These are phyloP conservation scores for Cladosporium phlei DNA, from an alignment of 2,329 filamentous ascomycete genomes.

Conservation along the genomic window DNA sequence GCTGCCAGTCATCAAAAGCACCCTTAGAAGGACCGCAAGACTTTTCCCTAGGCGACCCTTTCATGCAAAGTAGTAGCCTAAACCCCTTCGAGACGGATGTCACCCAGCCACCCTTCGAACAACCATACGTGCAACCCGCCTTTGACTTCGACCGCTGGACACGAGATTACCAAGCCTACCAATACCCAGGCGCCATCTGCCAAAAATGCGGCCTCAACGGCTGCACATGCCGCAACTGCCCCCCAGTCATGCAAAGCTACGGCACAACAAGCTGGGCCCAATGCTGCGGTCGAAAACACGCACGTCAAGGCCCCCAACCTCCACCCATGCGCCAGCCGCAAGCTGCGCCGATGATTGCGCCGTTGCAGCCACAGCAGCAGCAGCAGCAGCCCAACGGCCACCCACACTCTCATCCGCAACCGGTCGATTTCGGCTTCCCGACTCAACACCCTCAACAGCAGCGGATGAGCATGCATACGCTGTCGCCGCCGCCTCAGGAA, in stretches of 20 bases:
- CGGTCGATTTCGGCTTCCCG: conserved; percentile 8
- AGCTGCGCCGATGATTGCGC: conserved; percentile 2
- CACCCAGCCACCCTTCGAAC: conserved; percentile 6
- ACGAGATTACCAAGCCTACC: conserved; percentile 27
- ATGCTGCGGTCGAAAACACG: conserved; percentile 31
- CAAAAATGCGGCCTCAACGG: conserved; percentile 31
- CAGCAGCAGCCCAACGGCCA: conserved; percentile 4
- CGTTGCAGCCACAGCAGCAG: not conserved
- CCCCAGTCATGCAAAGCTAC: conserved; percentile 29
- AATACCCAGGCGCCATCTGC: conserved; percentile 31
- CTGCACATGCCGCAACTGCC: conserved; percentile 31
- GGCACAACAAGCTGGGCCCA: conserved; percentile 30
- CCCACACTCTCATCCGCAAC: not conserved
- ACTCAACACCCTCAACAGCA: conserved; percentile 6
- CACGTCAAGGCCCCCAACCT: conserved; percentile 23
- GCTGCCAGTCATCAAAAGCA: conserved; percentile 23
- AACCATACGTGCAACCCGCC: conserved; percentile 14
- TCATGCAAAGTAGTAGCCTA: conserved; percentile 34
- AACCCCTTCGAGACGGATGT: conserved; percentile 3
- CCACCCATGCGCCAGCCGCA: conserved; percentile 4
- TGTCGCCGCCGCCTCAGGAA: conserved; percentile 1
- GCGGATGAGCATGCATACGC: not conserved
- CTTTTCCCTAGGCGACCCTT: conserved; percentile 21
- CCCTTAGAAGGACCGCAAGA: conserved; percentile 7
- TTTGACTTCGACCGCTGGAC: conserved; percentile 26